A percentile compares a stretch with the other conserved stretches of the same genome.
phyloP scores from a whole-genome alignment of 805 yeast species.

The Monosporozyma siamensis region DNA sequence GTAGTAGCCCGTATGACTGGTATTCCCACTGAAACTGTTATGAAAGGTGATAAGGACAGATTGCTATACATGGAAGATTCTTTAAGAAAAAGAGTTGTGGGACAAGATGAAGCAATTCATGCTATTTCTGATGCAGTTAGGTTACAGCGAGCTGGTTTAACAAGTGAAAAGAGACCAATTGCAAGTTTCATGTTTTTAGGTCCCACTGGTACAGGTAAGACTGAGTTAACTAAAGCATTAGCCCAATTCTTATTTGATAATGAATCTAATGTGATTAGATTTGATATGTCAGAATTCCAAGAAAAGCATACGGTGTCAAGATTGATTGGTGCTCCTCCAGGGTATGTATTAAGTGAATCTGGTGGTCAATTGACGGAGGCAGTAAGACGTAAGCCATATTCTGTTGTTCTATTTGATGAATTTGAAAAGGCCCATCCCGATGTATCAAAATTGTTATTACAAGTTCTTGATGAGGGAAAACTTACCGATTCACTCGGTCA shows the following conservation, averaged over 20 bases:
- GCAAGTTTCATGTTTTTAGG: conserved; percentile 96
- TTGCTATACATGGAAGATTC: conserved; percentile 79
- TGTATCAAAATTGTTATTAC: conserved; percentile 80
- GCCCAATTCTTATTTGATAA: conserved; percentile 91
- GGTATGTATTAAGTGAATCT: conserved; percentile 88
- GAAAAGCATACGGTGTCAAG: conserved; percentile 88
- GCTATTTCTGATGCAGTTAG: conserved; percentile 92
- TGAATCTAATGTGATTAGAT: conserved; percentile 75
- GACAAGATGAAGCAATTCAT: conserved; percentile 90
- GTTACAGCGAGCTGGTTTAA: conserved; percentile 91
- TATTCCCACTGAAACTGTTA: conserved; percentile 79
- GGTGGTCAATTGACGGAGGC: conserved; percentile 96
- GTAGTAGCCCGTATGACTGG: conserved; percentile 95
- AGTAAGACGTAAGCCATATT: conserved; percentile 87
- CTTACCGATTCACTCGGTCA: conserved; percentile 93
- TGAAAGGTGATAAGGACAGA: conserved; percentile 93
- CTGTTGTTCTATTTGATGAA: conserved; percentile 89
- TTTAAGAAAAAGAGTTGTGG: conserved; percentile 70
- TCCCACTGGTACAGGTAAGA: conserved; percentile 98
- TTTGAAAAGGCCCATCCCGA: conserved; percentile 96
- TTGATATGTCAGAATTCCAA: conserved; percentile 97
- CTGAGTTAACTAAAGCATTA: conserved; percentile 85
- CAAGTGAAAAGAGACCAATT: conserved; percentile 89
- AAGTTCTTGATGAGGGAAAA: conserved; percentile 91
- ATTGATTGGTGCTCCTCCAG: conserved; percentile 96